phyloP scores from a whole-genome alignment of 139 green algal species.

The Zygnema cylindricum region DNA sequence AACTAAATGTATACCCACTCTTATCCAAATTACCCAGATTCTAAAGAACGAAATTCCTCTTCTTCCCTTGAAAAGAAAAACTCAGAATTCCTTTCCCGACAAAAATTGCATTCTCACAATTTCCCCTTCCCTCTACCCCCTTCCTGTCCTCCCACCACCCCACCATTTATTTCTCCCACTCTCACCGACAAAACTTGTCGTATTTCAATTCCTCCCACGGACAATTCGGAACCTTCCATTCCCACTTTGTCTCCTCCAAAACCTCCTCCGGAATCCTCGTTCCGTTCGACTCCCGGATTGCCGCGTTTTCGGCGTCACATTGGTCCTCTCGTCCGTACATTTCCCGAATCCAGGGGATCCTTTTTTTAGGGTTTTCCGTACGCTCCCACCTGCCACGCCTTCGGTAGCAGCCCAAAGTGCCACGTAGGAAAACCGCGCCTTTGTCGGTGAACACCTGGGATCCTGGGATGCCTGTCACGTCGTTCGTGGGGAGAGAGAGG shows the following conservation, averaged over 20 bases:
- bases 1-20: no score
- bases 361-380: neutral
- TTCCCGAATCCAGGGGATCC: neutral
- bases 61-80: no score
- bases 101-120: no score
- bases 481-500: neutral
- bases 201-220: neutral
- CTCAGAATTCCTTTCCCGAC: no score
- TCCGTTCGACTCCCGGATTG: neutral
- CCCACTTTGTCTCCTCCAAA: neutral
- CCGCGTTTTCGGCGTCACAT: neutral
- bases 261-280: no score
- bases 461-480: neutral
- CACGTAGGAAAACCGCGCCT: neutral
- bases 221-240: neutral
- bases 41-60: no score
- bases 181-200: neutral
- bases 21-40: no score
- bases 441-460: neutral
- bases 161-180: no score
- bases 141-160: no score
- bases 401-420: neutral
- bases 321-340: neutral
- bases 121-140: no score
- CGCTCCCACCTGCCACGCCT: neutral